These are phyloP conservation scores for Salvia hispanica DNA, from an alignment of 257 asterid genomes.

Conservation along the genomic window DNA sequence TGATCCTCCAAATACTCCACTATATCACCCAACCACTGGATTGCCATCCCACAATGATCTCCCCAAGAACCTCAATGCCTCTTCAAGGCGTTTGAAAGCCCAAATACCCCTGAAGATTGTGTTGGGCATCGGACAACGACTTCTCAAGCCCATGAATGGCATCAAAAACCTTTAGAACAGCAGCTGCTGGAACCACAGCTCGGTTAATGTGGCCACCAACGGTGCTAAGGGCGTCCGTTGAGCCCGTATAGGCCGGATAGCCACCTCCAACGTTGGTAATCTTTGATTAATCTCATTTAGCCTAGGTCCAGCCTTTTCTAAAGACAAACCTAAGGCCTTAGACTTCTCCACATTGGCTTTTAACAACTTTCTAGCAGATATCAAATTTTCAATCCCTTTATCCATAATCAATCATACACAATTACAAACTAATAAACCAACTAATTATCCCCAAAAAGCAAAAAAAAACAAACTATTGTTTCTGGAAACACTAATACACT, in stretches of 20 bases:
- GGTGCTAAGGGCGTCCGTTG: constrained; percentile 58
- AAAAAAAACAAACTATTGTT: not conserved
- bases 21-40: constrained; percentile 88
- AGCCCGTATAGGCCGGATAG: constrained; percentile 76
- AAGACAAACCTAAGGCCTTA: constrained; percentile 49
- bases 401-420: constrained; percentile 40
- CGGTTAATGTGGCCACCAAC: constrained; percentile 85
- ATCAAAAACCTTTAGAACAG: constrained; percentile 92
- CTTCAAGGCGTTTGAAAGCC: constrained; percentile 78
- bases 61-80: constrained; percentile 76
- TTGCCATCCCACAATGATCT: constrained; percentile 79
- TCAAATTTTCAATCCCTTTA: constrained; percentile 54
- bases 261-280: constrained; percentile 67
- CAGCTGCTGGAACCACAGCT: constrained; percentile 90
- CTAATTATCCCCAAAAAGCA: not conserved
- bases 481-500: too few species aligned
- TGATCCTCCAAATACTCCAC: constrained; percentile 86
- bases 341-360: constrained; percentile 71
- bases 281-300: constrained; percentile 68
- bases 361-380: constrained; percentile 65
- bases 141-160: constrained; percentile 88
- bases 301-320: constrained; percentile 68
- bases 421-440: constrained; percentile 29
- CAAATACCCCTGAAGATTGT: constrained; percentile 66
- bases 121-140: constrained; percentile 70